phyloP scores from a whole-genome alignment of 768 basidiomycete species.

The Botryobasidium botryosum region DNA sequence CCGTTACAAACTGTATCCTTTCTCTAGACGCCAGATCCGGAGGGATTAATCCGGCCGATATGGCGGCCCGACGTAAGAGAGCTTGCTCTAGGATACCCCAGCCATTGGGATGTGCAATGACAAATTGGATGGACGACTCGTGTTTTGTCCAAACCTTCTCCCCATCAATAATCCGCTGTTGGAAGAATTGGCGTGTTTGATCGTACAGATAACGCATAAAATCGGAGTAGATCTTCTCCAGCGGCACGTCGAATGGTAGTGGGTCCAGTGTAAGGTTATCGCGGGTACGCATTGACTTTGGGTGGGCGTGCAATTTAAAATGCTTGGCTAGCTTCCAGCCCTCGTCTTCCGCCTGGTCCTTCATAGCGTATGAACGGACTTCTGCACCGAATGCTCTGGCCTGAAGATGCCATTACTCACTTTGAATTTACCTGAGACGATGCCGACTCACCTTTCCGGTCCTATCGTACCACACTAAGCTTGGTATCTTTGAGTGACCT shows the following conservation, averaged over 20 bases:
- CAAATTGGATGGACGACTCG: not conserved
- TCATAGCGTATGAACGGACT: not conserved
- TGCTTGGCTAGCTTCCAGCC: conserved; percentile 1
- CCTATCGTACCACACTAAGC: not conserved
- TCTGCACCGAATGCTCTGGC: not conserved
- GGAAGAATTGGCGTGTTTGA: conserved; percentile 14
- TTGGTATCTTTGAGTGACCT: not conserved
- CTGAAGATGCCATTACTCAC: not conserved
- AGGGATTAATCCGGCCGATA: conserved; percentile 24
- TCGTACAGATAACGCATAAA: conserved; percentile 16
- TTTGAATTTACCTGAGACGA: no score
- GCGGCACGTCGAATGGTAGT: conserved; percentile 13
- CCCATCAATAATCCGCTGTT: not conserved
- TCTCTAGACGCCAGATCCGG: no score
- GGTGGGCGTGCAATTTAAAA: conserved; percentile 1
- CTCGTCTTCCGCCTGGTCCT: not conserved
- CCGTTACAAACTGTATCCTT: conserved; percentile 30
- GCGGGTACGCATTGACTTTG: not conserved
- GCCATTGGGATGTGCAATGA: conserved; percentile 23
- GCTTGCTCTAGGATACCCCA: conserved; percentile 31
- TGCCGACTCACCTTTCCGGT: not conserved
- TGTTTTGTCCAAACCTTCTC: not conserved
- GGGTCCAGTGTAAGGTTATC: no score
- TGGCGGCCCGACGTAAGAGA: conserved; percentile 29
- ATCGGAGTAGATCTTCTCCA: conserved; percentile 16